Evolutionary conservation across 192 early-diverging fungal genomes (phyloP).

Genomic region (Dissophora globulifera): DNA sequence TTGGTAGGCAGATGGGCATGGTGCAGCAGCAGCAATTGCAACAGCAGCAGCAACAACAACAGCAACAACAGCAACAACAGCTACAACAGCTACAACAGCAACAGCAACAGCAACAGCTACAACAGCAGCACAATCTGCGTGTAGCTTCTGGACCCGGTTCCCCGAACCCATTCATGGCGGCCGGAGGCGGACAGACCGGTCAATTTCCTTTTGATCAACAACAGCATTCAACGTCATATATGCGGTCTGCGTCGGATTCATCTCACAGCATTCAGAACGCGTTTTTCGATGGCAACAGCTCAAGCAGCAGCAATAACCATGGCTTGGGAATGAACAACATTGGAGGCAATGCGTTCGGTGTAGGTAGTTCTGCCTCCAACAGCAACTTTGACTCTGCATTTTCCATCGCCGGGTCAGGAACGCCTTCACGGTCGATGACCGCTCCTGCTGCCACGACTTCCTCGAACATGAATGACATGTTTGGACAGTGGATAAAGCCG

Average conservation of each 20-base stretch:
- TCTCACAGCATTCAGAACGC: constrained; percentile 11
- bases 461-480: constrained; percentile 27
- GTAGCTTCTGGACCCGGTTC: constrained; percentile 10
- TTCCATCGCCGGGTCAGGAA: constrained; percentile 10
- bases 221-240: constrained; percentile 3
- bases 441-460: background rate
- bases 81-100: constrained; percentile 22
- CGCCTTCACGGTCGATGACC: constrained; percentile 25
- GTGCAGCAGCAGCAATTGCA: constrained; percentile 12
- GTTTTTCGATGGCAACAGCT: background rate
- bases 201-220: constrained; percentile 16
- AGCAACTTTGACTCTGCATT: constrained; percentile 21
- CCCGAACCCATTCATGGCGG: constrained; percentile 32
- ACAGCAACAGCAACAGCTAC: constrained; percentile 15
- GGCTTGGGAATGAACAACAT: no score
- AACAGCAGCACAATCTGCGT: constrained; percentile 24
- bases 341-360: background rate
- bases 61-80: constrained; percentile 16
- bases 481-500: constrained; percentile 44
- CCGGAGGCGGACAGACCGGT: no score
- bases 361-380: no score
- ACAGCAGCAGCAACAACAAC: constrained; percentile 17
- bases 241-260: constrained; percentile 19
- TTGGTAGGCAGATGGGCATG: background rate
- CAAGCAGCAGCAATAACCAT: background rate